These are phyloP conservation scores for Aspergillus intermedius DNA, from an alignment of 2,329 filamentous ascomycete species.

Conservation along the genomic window DNA sequence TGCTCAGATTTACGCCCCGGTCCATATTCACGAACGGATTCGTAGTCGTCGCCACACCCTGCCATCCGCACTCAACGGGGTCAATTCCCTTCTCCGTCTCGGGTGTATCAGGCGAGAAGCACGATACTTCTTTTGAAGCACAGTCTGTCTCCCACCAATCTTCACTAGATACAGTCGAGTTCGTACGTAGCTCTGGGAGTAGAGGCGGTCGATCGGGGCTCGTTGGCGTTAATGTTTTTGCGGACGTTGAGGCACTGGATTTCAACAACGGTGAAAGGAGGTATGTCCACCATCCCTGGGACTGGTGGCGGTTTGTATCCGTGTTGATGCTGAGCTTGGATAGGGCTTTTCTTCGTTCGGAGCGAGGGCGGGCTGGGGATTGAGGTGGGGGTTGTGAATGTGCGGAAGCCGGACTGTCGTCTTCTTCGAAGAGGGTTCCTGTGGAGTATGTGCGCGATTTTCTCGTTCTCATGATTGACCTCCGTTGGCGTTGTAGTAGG, in stretches of 20 bases:
- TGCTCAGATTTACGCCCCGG: not conserved
- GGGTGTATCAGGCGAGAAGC: constrained; percentile 26
- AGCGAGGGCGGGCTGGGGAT: not conserved
- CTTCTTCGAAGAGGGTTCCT: constrained; percentile 33
- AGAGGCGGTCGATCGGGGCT: constrained; percentile 19
- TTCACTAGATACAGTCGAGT: constrained; percentile 11
- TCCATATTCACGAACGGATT: constrained; percentile 14
- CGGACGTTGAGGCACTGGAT: constrained; percentile 25
- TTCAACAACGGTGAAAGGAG: constrained; percentile 40
- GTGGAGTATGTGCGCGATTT: constrained; percentile 28
- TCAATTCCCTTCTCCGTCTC: constrained; percentile 13
- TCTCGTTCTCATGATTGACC: constrained; percentile 9
- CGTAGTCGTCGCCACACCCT: constrained; percentile 5
- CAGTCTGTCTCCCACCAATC: constrained; percentile 24
- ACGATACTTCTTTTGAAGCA: constrained; percentile 14
- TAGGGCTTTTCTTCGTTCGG: constrained; percentile 17
- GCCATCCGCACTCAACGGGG: constrained; percentile 14
- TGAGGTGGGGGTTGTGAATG: not conserved
- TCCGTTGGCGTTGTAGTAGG: constrained; percentile 2
- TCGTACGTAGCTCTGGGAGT: constrained; percentile 12
- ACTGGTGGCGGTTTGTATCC: constrained; percentile 32
- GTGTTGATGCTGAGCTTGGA: constrained; percentile 30
- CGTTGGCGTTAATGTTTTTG: constrained; percentile 20
- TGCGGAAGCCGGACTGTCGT: constrained; percentile 10
- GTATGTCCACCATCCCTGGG: constrained; percentile 47